These are phyloP conservation scores for Ceriops tagal DNA, from an alignment of 345 rosid genomes.

Conservation along the genomic window DNA sequence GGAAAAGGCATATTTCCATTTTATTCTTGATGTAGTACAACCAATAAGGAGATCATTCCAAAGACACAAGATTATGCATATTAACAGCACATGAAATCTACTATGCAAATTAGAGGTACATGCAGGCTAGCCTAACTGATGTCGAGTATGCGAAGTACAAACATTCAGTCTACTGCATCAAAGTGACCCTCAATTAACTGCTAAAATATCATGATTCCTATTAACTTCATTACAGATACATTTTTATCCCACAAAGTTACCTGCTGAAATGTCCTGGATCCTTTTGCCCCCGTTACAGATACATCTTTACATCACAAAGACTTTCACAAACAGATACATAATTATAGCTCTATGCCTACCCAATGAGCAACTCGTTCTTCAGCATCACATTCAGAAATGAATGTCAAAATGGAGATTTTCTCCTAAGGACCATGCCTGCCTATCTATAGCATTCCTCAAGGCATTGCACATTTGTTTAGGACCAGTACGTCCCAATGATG, in stretches of 20 bases:
- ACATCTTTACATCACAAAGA: too few species aligned
- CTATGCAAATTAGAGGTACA: background rate
- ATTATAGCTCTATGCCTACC: too few species aligned
- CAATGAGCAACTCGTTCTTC: too few species aligned
- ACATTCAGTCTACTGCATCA: background rate
- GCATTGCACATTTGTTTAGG: background rate
- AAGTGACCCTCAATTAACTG: background rate
- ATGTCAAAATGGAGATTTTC: background rate
- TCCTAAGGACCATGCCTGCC: background rate
- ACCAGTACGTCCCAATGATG: background rate
- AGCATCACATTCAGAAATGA: background rate
- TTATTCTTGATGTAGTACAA: background rate
- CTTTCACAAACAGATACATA: too few species aligned
- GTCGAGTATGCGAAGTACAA: background rate
- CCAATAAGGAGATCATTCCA: background rate
- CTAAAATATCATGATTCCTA: background rate
- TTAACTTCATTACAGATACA: conserved; percentile 1
- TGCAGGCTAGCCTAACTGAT: background rate
- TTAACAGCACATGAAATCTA: too few species aligned
- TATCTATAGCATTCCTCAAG: background rate
- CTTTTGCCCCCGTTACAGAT: too few species aligned
- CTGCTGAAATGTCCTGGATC: too few species aligned
- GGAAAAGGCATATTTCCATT: background rate
- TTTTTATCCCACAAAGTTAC: background rate
- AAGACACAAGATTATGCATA: background rate